Conservation (phyloP, 306 rosid genomes). For the Malus orientalis region DNA sequence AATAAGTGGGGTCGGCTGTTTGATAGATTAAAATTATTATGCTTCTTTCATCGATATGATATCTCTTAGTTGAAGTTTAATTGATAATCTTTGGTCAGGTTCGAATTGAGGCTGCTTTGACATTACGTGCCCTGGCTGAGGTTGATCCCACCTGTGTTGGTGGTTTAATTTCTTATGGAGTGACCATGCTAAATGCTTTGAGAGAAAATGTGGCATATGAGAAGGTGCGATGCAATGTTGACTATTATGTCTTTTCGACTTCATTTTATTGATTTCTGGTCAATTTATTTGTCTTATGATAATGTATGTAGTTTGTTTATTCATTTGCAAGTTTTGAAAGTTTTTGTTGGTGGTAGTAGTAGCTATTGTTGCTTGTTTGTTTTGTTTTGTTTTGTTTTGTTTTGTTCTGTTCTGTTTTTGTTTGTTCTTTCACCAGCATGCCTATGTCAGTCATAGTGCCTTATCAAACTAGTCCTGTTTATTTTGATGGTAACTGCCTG, state of each 20-base stretch:
- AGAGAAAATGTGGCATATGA: constrained; percentile 87
- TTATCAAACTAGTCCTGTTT: not conserved
- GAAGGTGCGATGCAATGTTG: constrained; percentile 49
- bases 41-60: not conserved
- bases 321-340: not conserved
- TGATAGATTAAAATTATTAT: not conserved
- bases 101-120: constrained; percentile 88
- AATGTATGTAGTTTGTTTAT: not conserved
- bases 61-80: not conserved
- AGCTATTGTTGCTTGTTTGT: not conserved
- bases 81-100: constrained; percentile 46
- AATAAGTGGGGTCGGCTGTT: no score
- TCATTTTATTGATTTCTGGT: not conserved
- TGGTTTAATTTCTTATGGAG: constrained; percentile 87
- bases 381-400: not conserved
- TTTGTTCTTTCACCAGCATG: not conserved
- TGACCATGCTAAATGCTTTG: constrained; percentile 77
- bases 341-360: not conserved
- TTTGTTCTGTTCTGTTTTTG: no score
- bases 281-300: not conserved
- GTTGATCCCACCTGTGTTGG: constrained; percentile 98
- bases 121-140: constrained; percentile 81
- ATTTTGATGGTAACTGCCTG: not conserved
- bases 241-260: not conserved
- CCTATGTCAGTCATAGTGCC: not conserved